These are phyloP conservation scores for Penicillium angulare DNA, from an alignment of 495 filamentous ascomycete genomes.

Conservation along the genomic window DNA sequence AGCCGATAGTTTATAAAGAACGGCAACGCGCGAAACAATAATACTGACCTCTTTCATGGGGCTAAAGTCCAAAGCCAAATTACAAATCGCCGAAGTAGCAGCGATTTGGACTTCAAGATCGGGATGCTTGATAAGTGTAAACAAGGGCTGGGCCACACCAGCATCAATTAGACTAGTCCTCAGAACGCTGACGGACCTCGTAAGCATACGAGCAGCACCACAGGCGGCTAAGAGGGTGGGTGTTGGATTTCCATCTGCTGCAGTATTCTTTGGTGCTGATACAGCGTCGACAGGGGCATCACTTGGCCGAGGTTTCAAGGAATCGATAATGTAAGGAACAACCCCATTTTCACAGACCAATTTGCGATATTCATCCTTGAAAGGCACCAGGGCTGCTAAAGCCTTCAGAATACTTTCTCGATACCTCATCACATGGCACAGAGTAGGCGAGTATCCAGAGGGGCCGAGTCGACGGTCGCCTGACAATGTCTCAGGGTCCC, in stretches of 20 bases:
- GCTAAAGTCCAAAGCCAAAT: slow-evolving; percentile 80
- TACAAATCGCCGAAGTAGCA: slow-evolving; percentile 77
- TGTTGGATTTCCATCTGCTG: slow-evolving; percentile 47
- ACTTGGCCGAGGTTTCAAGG: slow-evolving; percentile 60
- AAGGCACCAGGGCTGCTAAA: slow-evolving; percentile 71
- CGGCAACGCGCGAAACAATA: background rate
- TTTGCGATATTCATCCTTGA: slow-evolving; percentile 84
- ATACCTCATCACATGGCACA: slow-evolving; percentile 72
- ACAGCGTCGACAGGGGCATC: slow-evolving; percentile 25
- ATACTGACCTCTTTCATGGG: slow-evolving; percentile 79
- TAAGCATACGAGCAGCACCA: slow-evolving; percentile 70
- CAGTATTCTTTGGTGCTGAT: slow-evolving; percentile 36
- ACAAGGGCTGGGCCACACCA: slow-evolving; percentile 75
- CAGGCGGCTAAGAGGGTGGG: slow-evolving; percentile 84
- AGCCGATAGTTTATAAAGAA: slow-evolving; percentile 2
- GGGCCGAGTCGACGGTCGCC: slow-evolving; percentile 50
- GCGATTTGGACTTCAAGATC: slow-evolving; percentile 82
- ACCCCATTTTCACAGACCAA: slow-evolving; percentile 76
- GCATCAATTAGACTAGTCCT: slow-evolving; percentile 85
- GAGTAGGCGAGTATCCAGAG: slow-evolving; percentile 58
- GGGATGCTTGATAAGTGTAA: slow-evolving; percentile 68
- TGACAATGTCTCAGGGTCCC: slow-evolving; percentile 20
- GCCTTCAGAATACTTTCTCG: slow-evolving; percentile 77
- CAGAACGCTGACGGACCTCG: slow-evolving; percentile 78
- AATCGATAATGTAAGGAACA: slow-evolving; percentile 78